Conservation (phyloP, 306 rosid species). For the Acmispon strigosus region DNA sequence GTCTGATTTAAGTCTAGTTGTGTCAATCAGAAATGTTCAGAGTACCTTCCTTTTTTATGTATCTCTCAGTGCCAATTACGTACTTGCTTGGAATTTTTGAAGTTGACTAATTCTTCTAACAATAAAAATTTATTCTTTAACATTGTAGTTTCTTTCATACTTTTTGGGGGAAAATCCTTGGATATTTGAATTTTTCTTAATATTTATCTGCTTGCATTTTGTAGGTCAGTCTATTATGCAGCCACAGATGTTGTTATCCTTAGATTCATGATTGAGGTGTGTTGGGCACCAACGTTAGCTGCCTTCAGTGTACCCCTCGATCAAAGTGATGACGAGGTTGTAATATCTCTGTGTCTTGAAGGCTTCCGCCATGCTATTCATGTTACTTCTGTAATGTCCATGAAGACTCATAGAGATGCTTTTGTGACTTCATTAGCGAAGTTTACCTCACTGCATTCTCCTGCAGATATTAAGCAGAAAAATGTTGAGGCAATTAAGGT, state of each 20-base stretch:
- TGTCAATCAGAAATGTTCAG: conserved; percentile 11
- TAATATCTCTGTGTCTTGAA: conserved; percentile 82
- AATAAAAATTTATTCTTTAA: neutral
- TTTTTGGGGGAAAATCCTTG: neutral
- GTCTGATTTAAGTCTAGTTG: neutral
- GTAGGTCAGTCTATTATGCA: conserved; percentile 93
- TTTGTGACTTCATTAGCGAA: conserved; percentile 96
- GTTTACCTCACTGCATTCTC: conserved; percentile 95
- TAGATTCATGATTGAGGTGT: conserved; percentile 92
- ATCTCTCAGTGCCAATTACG: neutral
- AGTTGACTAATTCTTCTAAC: neutral
- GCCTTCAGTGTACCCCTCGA: conserved; percentile 99
- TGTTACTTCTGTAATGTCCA: conserved; percentile 90
- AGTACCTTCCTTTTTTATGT: neutral
- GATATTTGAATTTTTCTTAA: neutral
- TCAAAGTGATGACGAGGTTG: conserved; percentile 89
- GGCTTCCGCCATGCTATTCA: conserved; percentile 94
- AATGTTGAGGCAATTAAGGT: conserved; percentile 95
- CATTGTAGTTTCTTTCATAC: neutral
- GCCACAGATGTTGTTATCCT: conserved; percentile 93
- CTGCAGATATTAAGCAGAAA: conserved; percentile 95
- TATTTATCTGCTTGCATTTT: conserved; percentile 29
- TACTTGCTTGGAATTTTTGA: conserved; percentile 5
- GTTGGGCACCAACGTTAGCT: conserved; percentile 99
- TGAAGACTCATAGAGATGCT: conserved; percentile 99